Evolutionary conservation across 116 monocot species (phyloP), one percentile per base, ranked within the genome.

Genomic region (Posidonia oceanica): DNA sequence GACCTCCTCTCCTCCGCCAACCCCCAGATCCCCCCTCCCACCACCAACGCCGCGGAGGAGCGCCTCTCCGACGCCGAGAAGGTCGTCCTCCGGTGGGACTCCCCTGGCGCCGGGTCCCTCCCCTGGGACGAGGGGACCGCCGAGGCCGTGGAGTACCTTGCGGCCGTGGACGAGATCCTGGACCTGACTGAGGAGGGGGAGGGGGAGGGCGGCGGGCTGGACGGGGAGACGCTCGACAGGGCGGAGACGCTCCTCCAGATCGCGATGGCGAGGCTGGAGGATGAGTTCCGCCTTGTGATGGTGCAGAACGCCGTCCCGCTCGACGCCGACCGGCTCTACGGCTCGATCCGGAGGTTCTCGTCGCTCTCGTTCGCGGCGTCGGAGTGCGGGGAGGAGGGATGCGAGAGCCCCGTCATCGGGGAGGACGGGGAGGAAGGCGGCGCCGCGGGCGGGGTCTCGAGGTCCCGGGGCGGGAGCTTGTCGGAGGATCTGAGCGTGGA

Each of bases 271-370:
- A 77, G 79, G 64, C 80, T 93, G 40, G 93, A 88, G 71, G 93
- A 93, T 23, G 93, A 93, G 81, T 84, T 93, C 66, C 84, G 86
- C n/a, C 78, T 77, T 61, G 63, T 86, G 52, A 80, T 93, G 84
- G 73, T 86, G 48, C 80, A 77, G 20, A 80, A 81, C 86, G 77
- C 84, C 12, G 79, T 84, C 41, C 88, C 86, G 11, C 77, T 93
- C 36, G 88, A 88, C 55, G 67, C 83, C 41, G 81, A 78, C 2
- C 75, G 76, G 22, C 76, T 85, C 55, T 62, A 75, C 68, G 71
- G 70, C 55, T 82, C 91, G 53, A 73, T 72, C 78, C 69, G 78
- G 21, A 61, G 68, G 52, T 17, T 76, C 55, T 67, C 72, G 37
- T 67, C 65, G 11, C 66, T 66, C 29, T 82, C 82, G 10, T 69